A percentile compares a stretch with the other conserved stretches of the same genome.
Evolutionary conservation across 805 yeast genomes (phyloP).

Genomic region (Peterozyma toletana): DNA sequence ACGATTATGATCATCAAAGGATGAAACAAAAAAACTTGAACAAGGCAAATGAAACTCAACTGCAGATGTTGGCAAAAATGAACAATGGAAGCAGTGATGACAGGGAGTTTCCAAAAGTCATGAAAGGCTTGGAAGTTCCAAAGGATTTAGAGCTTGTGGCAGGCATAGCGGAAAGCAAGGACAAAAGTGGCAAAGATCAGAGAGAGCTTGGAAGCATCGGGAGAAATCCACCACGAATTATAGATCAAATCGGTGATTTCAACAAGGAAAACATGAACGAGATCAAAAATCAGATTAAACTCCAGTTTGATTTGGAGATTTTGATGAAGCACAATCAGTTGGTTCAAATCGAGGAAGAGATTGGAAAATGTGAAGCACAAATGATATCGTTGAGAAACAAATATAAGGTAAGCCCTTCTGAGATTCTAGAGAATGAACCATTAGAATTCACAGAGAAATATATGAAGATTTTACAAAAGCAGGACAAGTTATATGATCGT

Average conservation of each 20-base stretch:
- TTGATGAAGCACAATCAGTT: constrained; percentile 53
- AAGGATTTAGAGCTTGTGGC: neutral
- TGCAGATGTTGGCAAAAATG: neutral
- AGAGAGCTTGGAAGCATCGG: neutral
- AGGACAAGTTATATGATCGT: constrained; percentile 12
- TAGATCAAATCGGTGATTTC: neutral
- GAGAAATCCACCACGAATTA: neutral
- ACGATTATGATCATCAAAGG: neutral
- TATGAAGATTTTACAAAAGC: constrained; percentile 18
- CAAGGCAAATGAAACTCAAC: neutral
- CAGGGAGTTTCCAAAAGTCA: neutral
- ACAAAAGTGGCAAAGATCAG: neutral
- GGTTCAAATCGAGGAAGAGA: constrained; percentile 41
- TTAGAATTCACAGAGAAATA: constrained; percentile 36
- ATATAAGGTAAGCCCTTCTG: constrained; percentile 31
- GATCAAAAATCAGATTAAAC: constrained; percentile 23
- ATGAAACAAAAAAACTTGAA: neutral
- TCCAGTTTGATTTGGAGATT: constrained; percentile 54
- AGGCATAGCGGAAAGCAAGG: neutral
- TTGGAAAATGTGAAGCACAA: constrained; percentile 51
- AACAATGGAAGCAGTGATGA: neutral
- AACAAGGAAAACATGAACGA: constrained; percentile 8
- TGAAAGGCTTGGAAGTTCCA: neutral
- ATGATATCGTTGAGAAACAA: constrained; percentile 42
- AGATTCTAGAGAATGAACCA: constrained; percentile 34